Evolutionary conservation across 257 asterid species (phyloP).

Genomic region (Nicotiana attenuata): DNA sequence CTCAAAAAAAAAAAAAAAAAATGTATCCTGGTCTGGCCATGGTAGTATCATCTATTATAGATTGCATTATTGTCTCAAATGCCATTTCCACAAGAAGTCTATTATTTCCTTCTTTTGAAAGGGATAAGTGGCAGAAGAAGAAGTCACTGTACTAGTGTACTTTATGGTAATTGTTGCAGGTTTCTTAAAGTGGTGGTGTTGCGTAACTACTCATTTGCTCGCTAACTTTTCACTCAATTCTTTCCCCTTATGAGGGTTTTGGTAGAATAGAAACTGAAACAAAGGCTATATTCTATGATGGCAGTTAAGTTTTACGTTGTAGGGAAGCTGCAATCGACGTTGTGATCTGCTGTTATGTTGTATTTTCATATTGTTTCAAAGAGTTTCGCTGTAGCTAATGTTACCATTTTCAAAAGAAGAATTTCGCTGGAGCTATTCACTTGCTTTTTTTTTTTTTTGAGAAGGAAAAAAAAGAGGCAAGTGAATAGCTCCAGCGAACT

Average conservation of each 20-base stretch:
- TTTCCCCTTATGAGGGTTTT: background rate
- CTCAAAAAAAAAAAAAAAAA: background rate
- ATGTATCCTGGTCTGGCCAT: background rate
- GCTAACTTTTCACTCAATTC: background rate
- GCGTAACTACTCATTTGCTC: background rate
- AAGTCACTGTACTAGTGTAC: background rate
- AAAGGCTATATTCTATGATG: background rate
- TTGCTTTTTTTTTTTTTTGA: background rate
- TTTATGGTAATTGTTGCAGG: background rate
- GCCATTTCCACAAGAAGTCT: background rate
- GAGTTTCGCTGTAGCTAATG: background rate
- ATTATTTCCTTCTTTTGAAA: background rate
- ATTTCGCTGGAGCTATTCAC: background rate
- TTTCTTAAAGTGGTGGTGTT: background rate
- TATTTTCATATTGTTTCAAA: background rate
- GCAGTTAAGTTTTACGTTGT: background rate
- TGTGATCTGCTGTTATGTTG: background rate
- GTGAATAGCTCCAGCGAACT: background rate
- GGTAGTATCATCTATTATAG: background rate
- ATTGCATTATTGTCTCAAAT: background rate
- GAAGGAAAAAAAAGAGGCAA: no score
- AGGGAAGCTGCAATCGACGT: background rate
- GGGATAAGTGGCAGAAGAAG: background rate
- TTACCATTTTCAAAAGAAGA: background rate
- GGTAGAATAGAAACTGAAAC: background rate